phyloP scores from a whole-genome alignment of 2,329 filamentous ascomycete species.

The Tolypocladium capitatum region DNA sequence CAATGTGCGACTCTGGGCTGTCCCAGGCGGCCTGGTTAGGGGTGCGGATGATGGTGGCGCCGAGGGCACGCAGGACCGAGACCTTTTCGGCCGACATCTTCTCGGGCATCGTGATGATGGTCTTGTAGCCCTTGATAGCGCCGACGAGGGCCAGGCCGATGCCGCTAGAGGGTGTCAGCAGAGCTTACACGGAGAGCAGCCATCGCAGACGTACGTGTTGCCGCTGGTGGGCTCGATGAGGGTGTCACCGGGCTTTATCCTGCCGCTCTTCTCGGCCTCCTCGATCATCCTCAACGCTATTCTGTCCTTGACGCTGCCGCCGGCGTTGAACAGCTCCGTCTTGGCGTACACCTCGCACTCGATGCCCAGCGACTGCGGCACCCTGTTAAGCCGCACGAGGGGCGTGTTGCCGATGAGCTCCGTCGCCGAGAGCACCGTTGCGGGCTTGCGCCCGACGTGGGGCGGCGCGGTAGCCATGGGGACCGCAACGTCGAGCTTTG shows the following conservation, averaged over 20 bases:
- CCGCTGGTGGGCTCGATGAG: conserved; percentile 96
- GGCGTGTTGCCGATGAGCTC: conserved; percentile 93
- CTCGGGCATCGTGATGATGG: conserved; percentile 95
- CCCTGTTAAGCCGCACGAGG: conserved; percentile 84
- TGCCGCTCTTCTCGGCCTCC: conserved; percentile 77
- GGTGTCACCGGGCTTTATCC: conserved; percentile 94
- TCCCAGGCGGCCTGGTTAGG: conserved; percentile 94
- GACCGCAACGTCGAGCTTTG: not conserved
- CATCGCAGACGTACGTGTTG: conserved; percentile 51
- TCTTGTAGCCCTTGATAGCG: conserved; percentile 94
- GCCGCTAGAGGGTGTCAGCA: conserved; percentile 35
- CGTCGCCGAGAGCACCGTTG: conserved; percentile 48
- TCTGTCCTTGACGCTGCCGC: conserved; percentile 85
- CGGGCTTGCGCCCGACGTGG: conserved; percentile 17
- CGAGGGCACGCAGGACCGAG: conserved; percentile 80
- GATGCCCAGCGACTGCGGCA: conserved; percentile 82
- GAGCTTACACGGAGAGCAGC: conserved; percentile 5
- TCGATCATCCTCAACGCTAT: conserved; percentile 97
- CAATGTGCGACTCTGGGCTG: conserved; percentile 90
- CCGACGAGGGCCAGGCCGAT: conserved; percentile 90
- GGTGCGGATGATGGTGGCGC: conserved; percentile 94
- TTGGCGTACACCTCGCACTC: conserved; percentile 84
- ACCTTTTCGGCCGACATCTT: conserved; percentile 99
- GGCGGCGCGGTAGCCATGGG: conserved; percentile 13
- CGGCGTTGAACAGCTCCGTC: conserved; percentile 85